A percentile compares a stretch with the other conserved stretches of the same genome.
phyloP scores from a whole-genome alignment of 108 stramenopile species.

The Nitzschia sp. region DNA sequence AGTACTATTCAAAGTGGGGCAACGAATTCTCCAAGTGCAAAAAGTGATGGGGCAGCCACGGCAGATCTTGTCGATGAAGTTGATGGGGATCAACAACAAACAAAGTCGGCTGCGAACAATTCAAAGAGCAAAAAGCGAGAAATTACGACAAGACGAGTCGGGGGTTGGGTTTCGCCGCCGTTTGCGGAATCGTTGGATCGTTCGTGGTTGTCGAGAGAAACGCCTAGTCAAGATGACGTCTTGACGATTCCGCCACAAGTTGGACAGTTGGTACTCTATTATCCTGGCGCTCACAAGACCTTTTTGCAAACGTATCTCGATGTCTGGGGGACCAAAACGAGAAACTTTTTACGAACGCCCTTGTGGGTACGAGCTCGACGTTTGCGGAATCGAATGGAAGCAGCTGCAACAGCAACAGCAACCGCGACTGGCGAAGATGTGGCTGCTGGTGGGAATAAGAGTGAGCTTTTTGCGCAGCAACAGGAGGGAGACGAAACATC shows the following conservation, averaged over 20 bases:
- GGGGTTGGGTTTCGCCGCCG: constrained; percentile 50
- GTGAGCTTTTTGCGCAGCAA: too few relatives aligned
- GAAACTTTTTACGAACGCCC: constrained; percentile 28
- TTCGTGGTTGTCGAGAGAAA: constrained; percentile 42
- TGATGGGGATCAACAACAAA: constrained; percentile 1
- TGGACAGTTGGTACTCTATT: constrained; percentile 57
- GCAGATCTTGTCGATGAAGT: constrained; percentile 12
- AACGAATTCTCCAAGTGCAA: not conserved
- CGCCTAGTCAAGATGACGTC: constrained; percentile 26
- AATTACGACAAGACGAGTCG: constrained; percentile 33
- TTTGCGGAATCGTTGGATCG: constrained; percentile 41
- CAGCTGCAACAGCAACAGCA: constrained; percentile 14
- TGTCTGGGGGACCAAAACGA: constrained; percentile 25
- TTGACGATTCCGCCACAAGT: constrained; percentile 44
- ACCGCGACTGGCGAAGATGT: not conserved
- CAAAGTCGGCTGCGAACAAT: not conserved
- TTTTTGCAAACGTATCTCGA: constrained; percentile 42
- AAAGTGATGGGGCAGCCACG: not conserved
- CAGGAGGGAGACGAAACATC: too few relatives aligned
- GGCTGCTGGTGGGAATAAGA: too few relatives aligned
- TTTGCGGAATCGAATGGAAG: constrained; percentile 9
- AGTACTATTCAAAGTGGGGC: not conserved
- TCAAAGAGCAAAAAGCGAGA: not conserved
- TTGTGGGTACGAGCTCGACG: constrained; percentile 46
- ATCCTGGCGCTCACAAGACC: constrained; percentile 46